Evolutionary conservation across 2,329 filamentous ascomycete genomes (phyloP), one percentile per base, ranked within the genome.

Genomic region (Aspergillus clavatus): DNA sequence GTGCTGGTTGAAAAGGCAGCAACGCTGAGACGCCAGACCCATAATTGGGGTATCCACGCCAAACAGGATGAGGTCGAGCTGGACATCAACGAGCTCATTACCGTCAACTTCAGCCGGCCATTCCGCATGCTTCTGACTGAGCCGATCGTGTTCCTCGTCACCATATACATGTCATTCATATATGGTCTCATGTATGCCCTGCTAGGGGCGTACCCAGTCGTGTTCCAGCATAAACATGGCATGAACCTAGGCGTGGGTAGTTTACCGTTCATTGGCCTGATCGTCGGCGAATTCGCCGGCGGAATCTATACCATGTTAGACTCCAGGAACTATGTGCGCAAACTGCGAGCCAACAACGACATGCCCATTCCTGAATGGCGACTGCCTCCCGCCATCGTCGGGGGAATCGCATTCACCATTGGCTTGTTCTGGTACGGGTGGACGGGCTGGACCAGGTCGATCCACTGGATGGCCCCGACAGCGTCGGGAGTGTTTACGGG

Each of bases 31-130:
- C 67, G 77, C 7, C 60, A 74, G 33, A 81, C 77, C 0, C 70
- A 72, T 46, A 81, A 80, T 44, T 81, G 77, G 77, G 78, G 77
- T 2, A 80, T 81, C 40, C 76, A 80, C 45, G 77, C 77, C 1
- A 74, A 75, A 52, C 67, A 69, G 50, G 74, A 77, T 49, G 72
- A 77, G 60, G 71, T 77, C 33, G 74, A 77, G 53, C 59, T 77
- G 22, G 72, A 76, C 45, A 67, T 75, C 47, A 61, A 61, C 3
- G 69, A 76, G 33, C 50, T 77, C 18, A 56, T 76, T 10, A 66
- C 69, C 1, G 70, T 71, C 40, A 76, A 77, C 53, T 71, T 77
- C 46, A 70, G 65, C 48, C 63, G 74, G 4, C 67, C 67, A 4
- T 59, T 70, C 22, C 62, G 63, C 10, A 62, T 70, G 48, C 58